phyloP scores from a whole-genome alignment of 768 basidiomycete genomes.

The Lepiota venenata region DNA sequence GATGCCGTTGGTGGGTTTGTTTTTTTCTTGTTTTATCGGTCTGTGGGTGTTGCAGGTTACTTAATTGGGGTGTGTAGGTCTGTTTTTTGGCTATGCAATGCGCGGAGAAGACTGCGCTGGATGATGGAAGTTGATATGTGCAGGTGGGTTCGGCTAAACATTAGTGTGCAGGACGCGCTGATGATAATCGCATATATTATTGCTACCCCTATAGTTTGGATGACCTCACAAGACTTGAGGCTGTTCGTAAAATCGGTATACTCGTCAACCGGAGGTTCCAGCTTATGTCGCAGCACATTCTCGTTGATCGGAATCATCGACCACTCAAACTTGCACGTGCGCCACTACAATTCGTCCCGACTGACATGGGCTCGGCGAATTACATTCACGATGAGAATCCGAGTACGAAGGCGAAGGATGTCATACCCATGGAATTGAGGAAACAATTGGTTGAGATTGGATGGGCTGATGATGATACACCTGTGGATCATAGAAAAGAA shows the following conservation, averaged over 20 bases:
- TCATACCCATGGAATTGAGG: slow-evolving; percentile 60
- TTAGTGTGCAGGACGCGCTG: not conserved
- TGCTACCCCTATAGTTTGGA: slow-evolving; percentile 37
- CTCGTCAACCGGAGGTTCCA: slow-evolving; percentile 70
- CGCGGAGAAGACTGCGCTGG: slow-evolving; percentile 55
- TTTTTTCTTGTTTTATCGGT: not conserved
- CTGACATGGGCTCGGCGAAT: slow-evolving; percentile 65
- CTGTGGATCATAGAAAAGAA: slow-evolving; percentile 52
- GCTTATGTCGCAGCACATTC: slow-evolving; percentile 53
- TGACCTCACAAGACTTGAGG: slow-evolving; percentile 42
- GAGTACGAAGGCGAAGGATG: slow-evolving; percentile 35
- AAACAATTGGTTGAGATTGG: slow-evolving; percentile 71
- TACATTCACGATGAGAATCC: slow-evolving; percentile 36
- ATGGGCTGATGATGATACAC: slow-evolving; percentile 56
- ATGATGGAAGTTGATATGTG: slow-evolving; percentile 52
- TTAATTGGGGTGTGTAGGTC: slow-evolving; percentile 32
- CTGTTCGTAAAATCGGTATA: slow-evolving; percentile 51
- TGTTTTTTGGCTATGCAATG: slow-evolving; percentile 72
- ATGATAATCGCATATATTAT: not conserved
- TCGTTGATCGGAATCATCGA: slow-evolving; percentile 58
- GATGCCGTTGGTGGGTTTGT: not conserved
- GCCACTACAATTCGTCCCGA: slow-evolving; percentile 70
- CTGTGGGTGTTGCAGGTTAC: not conserved
- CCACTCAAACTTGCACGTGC: slow-evolving; percentile 72
- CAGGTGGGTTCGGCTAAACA: slow-evolving; percentile 35